Percentiles rank a stretch among this genome's conserved stretches.
These are phyloP conservation scores for Hirschfeldia incana DNA, from an alignment of 345 rosid genomes.

Conservation along the genomic window DNA sequence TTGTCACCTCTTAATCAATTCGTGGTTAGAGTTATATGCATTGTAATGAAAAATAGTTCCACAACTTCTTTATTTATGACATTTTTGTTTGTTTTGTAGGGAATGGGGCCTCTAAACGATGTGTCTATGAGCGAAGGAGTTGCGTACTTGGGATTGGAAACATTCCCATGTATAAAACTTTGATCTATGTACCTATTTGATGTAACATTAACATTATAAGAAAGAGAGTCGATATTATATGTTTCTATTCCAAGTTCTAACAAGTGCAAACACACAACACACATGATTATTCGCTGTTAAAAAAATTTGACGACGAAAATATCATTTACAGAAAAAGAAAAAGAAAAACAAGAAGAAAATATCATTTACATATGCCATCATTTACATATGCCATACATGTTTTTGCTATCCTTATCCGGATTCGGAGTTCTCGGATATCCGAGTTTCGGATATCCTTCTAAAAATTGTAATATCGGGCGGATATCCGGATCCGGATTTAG, in stretches of 20 bases:
- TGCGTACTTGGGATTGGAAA: not conserved
- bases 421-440: no score
- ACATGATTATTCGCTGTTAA: not conserved
- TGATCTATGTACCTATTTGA: slow-evolving; percentile 21
- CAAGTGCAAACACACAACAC: not conserved
- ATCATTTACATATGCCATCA: no score
- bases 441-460: no score
- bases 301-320: not conserved
- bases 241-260: not conserved
- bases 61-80: not conserved
- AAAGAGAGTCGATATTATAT: not conserved
- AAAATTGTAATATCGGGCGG: no score
- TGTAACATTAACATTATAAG: not conserved
- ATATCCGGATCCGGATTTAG: no score
- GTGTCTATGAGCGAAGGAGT: slow-evolving; percentile 5
- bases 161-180: not conserved
- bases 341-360: no score
- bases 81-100: slow-evolving; percentile 25
- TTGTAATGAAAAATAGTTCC: not conserved
- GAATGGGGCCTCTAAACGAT: slow-evolving; percentile 24
- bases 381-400: no score
- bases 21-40: not conserved
- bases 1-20: not conserved
- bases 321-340: no score
- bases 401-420: no score